Percentiles rank a stretch among this genome's conserved stretches.
These are phyloP conservation scores for Nitzschia sp. DNA, from an alignment of 108 stramenopile genomes.

Conservation along the genomic window DNA sequence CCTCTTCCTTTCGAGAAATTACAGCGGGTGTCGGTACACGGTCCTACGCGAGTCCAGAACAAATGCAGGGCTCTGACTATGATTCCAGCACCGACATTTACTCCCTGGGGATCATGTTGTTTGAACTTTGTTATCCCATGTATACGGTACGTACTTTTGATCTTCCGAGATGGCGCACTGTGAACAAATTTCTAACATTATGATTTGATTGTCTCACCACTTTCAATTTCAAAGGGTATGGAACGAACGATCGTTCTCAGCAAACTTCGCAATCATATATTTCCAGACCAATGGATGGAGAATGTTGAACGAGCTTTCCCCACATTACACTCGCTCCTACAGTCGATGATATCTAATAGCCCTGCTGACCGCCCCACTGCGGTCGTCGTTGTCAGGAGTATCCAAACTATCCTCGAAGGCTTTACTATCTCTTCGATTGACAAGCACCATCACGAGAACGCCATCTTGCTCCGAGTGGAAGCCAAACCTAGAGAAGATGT, in stretches of 20 bases:
- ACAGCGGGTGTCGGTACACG: conserved; percentile 93
- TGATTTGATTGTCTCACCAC: neutral
- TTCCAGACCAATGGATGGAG: conserved; percentile 65
- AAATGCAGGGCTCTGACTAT: conserved; percentile 88
- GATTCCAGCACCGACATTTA: conserved; percentile 94
- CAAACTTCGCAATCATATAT: conserved; percentile 44
- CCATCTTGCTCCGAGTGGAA: conserved; percentile 73
- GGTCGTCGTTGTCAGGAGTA: conserved; percentile 44
- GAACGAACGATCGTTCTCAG: conserved; percentile 56
- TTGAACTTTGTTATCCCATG: conserved; percentile 94
- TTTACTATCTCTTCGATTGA: conserved; percentile 76
- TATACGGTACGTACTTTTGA: conserved; percentile 60
- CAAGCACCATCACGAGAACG: conserved; percentile 47
- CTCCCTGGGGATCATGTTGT: conserved; percentile 92
- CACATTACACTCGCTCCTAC: conserved; percentile 54
- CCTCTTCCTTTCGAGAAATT: conserved; percentile 44
- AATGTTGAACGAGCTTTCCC: conserved; percentile 55
- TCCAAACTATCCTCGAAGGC: conserved; percentile 67
- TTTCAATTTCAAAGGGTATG: conserved; percentile 42
- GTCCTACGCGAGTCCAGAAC: conserved; percentile 93
- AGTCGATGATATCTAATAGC: conserved; percentile 63
- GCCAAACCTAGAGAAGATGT: conserved; percentile 62
- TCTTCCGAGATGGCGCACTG: neutral
- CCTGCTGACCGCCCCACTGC: conserved; percentile 70
- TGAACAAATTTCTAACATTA: neutral